Conservation (phyloP, 352 stramenopile species). For the Achlya hypogyna region DNA sequence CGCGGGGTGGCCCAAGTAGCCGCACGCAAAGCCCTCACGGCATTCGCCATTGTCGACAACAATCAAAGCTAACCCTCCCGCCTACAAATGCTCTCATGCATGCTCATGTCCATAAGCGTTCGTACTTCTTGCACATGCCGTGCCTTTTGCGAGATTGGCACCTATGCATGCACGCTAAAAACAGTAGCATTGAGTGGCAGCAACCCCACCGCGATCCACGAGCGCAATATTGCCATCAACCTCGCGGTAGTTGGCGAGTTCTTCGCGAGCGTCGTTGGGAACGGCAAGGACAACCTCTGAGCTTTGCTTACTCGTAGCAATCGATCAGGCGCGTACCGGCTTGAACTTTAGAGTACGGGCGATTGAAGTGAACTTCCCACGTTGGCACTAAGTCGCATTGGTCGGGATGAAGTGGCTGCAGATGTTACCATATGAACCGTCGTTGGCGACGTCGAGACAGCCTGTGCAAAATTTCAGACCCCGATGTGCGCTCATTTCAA, state of each 20-base stretch:
- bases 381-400: not conserved
- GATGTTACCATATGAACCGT: not conserved
- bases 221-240: not conserved
- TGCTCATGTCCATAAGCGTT: not conserved
- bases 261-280: not conserved
- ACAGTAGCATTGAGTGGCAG: no score
- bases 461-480: not conserved
- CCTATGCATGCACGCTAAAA: not conserved
- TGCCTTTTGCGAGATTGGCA: conserved; percentile 6
- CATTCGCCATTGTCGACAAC: conserved; percentile 14
- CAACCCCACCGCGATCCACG: not conserved
- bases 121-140: conserved; percentile 15
- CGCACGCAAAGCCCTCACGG: not conserved
- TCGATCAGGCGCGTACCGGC: no score
- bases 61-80: not conserved
- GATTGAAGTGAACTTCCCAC: not conserved
- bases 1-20: not conserved
- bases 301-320: no score
- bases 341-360: not conserved
- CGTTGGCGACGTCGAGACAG: not conserved
- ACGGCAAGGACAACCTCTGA: not conserved
- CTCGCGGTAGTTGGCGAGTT: not conserved
- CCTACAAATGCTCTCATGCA: not conserved
- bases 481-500: not conserved
- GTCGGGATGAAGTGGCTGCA: not conserved